Evolutionary conservation across 164 flowering plant species (phyloP), one percentile per base, ranked within the genome.

Genomic region (Tetracentron sinense): DNA sequence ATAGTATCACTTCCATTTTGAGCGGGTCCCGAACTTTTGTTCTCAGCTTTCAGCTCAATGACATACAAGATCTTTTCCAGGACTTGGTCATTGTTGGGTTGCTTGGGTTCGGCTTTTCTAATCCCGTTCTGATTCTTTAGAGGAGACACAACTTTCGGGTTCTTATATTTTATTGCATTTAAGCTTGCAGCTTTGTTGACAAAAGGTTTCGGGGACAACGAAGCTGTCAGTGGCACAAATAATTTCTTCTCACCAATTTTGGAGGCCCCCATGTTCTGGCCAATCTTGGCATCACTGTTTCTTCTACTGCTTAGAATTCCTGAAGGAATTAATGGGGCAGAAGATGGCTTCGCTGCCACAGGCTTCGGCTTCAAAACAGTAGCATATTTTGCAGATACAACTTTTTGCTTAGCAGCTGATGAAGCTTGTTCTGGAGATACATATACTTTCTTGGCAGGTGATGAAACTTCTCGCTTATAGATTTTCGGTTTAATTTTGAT

Each of bases 41-140:
- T 68, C 69, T 69, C 73, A 30, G 75, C 46, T 65, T 75, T 76
- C 59, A 65, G 67, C 52, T 72, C 65, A 64, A 79, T 56, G 63
- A 75, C 74, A 75, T 70, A 69, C 69, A 77, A 65, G 12, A 77
- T 78, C 50, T 82, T 80, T 46, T 76, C 82, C 57, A 51, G 31
- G 31, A 59, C 58, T 31, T 56, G 28, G 10, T 69, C 72, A 53
- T 30, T 54, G 42, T 30, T 25, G 12, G 56, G 33, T 42, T 60
- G 49, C 58, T 65, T 60, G 11, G 47, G 26, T 14, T 55, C 62
- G 38, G 42, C 56, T 49, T 38, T 58, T 7, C 42, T 49, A 15
- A 22, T 49, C 53, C 56, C 23, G 44, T 42, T 74, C 57, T 66
- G 78, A 64, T 67, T 71, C 72, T 66, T 75, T 51, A 64, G 31